Base-by-base conservation (phyloP, 164 flowering plant genomes). In the Taxillus chinensis region DNA sequence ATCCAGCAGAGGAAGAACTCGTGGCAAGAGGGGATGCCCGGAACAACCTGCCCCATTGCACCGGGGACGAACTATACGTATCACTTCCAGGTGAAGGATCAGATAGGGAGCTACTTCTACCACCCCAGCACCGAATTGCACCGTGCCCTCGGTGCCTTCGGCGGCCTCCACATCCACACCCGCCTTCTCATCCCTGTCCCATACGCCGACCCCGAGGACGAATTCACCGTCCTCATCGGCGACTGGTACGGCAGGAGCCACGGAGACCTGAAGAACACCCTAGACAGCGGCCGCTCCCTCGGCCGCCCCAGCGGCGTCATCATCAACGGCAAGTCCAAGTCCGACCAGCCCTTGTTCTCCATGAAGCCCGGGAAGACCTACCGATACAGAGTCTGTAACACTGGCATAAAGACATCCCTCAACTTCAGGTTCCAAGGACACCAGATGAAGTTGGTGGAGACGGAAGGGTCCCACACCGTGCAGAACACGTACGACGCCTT, bases 1-100 rank as follows among this genome's bases (percentile, higher is more conserved):
- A 68, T 86, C 55, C 87, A 86, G 54, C 87, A 81, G 1, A 78
- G 87, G 77, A 81, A 79, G 73, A 84, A 81, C 68, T 82, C 89
- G 1, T 84, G 89, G 89, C 77, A 75, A 48, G 90, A 84, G 45
- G 92, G 89, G 38, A 62, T 72, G 5, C 74, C 62, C 0, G 92
- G 86, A 16, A 83, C 87, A 51, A 79, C 63, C 67, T 86, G 92
- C 66, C 92, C 92, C 7, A 86, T 86, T 37, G 67, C 37, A 5
- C 87, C 92, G 0, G 85, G 87, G 0, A 65, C 40, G 5, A 86
- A 80, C 77, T 80, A 66, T 77, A 84, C 90, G 8, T 84, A 81
- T 66, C 67, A 55, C 7, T 79, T 82, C 71, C 88, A 86, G 63
- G 77, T 78, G 17, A 86, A 86, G 75, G 91, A 86, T 55, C 91